Evolutionary conservation across 352 stramenopile genomes (phyloP), one percentile per base, ranked within the genome.

Genomic region (Phytopythium ostracodes): DNA sequence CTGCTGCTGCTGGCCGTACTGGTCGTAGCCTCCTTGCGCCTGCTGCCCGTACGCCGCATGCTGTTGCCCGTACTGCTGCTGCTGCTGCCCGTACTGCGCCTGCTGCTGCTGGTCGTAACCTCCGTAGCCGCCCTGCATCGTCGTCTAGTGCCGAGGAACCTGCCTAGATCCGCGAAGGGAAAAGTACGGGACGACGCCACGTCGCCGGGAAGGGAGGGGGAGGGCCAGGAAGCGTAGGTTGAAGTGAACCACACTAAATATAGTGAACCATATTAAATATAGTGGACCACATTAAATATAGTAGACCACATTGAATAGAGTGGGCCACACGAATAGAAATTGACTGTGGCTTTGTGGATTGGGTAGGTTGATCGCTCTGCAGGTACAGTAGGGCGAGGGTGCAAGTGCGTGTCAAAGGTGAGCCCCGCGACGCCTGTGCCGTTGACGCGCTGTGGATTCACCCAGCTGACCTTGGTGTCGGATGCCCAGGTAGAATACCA

Each of bases 61-160:
- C 33, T 81, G 66, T n/a, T 79, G 68, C 54, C 52, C 67, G 46
- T 75, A 78, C 58, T 68, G 64, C 53, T 73, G 66, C 38, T 62
- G 61, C 53, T 76, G 69, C 62, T 77, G 71, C 56, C 59, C 59
- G 58, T 59, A 64, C 42, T 71, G 66, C 66, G 46, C 56, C 71
- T 84, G 75, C 59, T 75, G 75, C 64, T 77, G 73, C 59, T 75
- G 67, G 62, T 79, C 73, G 55, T 72, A 67, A 27, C 66, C 69
- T 62, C 75, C 70, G 56, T 68, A 64, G 66, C 77, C 68, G 66
- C 76, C 73, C 70, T 89, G 75, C 79, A 87, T 89, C 15, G 35
- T 64, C 12, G 36, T 43, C 53, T 20, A 27, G n/a, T n/a, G n/a
- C n/a, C 14, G 31, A 36, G 9, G 31, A 9, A 5, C 10, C 33